Evolutionary conservation across 768 basidiomycete genomes (phyloP).

Genomic region (Punctularia strigosozonata): DNA sequence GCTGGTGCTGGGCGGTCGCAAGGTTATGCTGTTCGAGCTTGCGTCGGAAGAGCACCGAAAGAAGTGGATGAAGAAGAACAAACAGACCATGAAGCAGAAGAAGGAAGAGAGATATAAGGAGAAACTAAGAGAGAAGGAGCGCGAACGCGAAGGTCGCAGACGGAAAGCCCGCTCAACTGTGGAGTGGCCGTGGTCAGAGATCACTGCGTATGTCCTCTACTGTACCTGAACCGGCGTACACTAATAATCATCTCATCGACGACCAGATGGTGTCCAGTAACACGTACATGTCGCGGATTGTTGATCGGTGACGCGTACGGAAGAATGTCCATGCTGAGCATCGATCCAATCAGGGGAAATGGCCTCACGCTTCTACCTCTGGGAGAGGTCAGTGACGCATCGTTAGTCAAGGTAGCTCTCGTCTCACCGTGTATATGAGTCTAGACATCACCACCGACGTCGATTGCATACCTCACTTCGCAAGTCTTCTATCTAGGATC

Average conservation of each 20-base stretch:
- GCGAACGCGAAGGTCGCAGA: slow-evolving; percentile 38
- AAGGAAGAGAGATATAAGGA: too few species aligned
- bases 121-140: slow-evolving; percentile 53
- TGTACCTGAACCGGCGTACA: neutral
- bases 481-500: slow-evolving; percentile 73
- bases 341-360: slow-evolving; percentile 30
- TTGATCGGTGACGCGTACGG: slow-evolving; percentile 66
- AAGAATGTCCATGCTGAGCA: slow-evolving; percentile 50
- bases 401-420: neutral
- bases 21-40: slow-evolving; percentile 51
- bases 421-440: slow-evolving; percentile 1
- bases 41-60: slow-evolving; percentile 30
- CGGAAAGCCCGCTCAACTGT: slow-evolving; percentile 44
- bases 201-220: slow-evolving; percentile 44
- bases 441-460: slow-evolving; percentile 61
- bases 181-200: slow-evolving; percentile 68
- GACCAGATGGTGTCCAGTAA: slow-evolving; percentile 40
- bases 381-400: slow-evolving; percentile 43
- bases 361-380: slow-evolving; percentile 49
- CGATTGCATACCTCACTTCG: slow-evolving; percentile 59
- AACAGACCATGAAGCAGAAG: slow-evolving; percentile 32
- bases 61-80: slow-evolving; percentile 32
- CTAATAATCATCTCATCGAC: neutral
- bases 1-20: slow-evolving; percentile 56
- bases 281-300: slow-evolving; percentile 32